phyloP scores from a whole-genome alignment of 257 asterid genomes.

The Leptodermis oblonga region DNA sequence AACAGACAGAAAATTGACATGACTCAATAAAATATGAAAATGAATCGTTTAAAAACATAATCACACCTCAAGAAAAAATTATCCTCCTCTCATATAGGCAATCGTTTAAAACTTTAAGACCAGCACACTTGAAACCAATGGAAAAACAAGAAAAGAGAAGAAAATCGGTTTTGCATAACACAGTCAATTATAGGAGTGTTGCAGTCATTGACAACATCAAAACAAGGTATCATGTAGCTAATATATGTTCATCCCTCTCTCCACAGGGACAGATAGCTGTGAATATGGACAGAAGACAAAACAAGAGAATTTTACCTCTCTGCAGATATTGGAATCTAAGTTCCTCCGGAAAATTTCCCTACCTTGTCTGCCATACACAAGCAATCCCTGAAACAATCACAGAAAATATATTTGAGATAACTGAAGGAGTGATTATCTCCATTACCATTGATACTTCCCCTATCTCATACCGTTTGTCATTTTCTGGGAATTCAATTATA shows the following conservation, averaged over 20 bases:
- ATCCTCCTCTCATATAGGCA: background rate
- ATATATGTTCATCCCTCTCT: background rate
- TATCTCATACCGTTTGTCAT: background rate
- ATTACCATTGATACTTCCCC: background rate
- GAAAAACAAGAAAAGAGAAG: background rate
- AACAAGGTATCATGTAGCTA: background rate
- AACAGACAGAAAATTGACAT: slow-evolving; percentile 6
- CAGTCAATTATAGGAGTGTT: background rate
- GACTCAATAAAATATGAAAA: background rate
- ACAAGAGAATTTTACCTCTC: slow-evolving; percentile 49
- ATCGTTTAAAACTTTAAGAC: background rate
- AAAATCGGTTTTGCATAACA: background rate
- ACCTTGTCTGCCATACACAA: slow-evolving; percentile 92
- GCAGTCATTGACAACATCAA: background rate
- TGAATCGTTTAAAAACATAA: background rate
- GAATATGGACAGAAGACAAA: background rate
- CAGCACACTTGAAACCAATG: background rate
- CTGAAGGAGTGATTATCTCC: background rate
- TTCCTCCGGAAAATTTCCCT: slow-evolving; percentile 80
- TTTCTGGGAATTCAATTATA: background rate
- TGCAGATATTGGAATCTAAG: slow-evolving; percentile 68
- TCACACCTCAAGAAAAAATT: background rate
- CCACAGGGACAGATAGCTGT: background rate
- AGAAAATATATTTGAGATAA: slow-evolving; percentile 17
- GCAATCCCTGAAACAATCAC: slow-evolving; percentile 72